Percentiles rank a stretch among this genome's conserved stretches.
These are phyloP conservation scores for Trichosporon asahii DNA, from an alignment of 1,284 basidiomycete species.

Conservation along the genomic window DNA sequence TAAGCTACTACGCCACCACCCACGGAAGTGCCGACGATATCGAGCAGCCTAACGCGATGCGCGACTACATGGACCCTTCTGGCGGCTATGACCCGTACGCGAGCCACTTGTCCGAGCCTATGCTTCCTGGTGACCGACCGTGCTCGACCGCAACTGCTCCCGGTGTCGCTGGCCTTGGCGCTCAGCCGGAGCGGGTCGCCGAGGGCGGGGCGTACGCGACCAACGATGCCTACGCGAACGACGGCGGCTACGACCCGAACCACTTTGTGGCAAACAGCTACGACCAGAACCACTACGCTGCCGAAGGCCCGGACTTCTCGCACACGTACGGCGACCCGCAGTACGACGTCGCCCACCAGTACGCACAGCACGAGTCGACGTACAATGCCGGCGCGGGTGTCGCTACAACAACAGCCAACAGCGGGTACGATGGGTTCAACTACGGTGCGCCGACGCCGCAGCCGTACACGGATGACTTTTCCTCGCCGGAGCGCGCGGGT, in stretches of 20 bases:
- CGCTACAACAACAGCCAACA: background rate
- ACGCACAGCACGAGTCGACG: slow-evolving; percentile 15
- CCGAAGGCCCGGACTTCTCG: slow-evolving; percentile 16
- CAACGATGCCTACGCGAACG: slow-evolving; percentile 16
- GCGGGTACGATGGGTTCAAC: slow-evolving; percentile 25
- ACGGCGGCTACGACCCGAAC: slow-evolving; percentile 13
- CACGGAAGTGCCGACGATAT: slow-evolving; percentile 17
- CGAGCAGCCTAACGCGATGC: slow-evolving; percentile 25
- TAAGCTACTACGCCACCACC: slow-evolving; percentile 43
- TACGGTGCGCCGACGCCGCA: background rate
- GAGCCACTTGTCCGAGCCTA: slow-evolving; percentile 23
- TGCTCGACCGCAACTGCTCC: slow-evolving; percentile 38
- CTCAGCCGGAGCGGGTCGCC: slow-evolving; percentile 13
- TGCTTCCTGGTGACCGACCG: slow-evolving; percentile 25
- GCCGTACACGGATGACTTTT: background rate
- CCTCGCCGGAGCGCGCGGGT: background rate
- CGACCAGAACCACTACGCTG: slow-evolving; percentile 12
- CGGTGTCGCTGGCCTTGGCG: slow-evolving; percentile 38
- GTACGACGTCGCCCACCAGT: slow-evolving; percentile 38
- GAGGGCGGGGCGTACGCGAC: background rate
- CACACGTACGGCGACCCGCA: slow-evolving; percentile 44
- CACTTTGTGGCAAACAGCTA: slow-evolving; percentile 16
- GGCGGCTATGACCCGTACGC: slow-evolving; percentile 52
- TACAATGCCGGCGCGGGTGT: background rate
- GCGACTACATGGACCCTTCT: slow-evolving; percentile 46